A percentile compares a stretch with the other conserved stretches of the same genome.
phyloP scores from a whole-genome alignment of 1,284 basidiomycete genomes.

The Tremellales sp. region DNA sequence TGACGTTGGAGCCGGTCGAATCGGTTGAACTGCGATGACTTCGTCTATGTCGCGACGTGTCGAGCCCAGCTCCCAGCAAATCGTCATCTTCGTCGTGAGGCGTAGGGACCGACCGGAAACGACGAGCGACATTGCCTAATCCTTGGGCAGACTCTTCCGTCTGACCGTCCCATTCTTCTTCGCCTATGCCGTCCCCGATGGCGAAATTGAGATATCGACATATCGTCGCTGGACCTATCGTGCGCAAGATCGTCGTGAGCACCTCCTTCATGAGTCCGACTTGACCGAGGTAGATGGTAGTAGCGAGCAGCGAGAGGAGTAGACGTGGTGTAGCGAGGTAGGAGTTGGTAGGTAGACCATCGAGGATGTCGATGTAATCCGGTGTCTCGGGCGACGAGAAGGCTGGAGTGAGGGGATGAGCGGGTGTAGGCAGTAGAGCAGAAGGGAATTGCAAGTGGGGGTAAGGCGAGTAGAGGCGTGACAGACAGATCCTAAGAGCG shows the following conservation, averaged over 20 bases:
- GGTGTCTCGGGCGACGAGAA: slow-evolving; percentile 64
- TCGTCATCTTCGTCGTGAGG: slow-evolving; percentile 9
- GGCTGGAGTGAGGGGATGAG: slow-evolving; percentile 64
- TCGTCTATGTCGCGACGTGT: neutral
- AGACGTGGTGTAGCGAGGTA: slow-evolving; percentile 77
- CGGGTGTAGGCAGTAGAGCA: slow-evolving; percentile 61
- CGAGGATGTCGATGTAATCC: slow-evolving; percentile 50
- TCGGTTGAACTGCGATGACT: slow-evolving; percentile 12
- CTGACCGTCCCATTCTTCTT: slow-evolving; percentile 48
- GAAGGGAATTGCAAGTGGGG: slow-evolving; percentile 66
- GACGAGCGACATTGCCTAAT: slow-evolving; percentile 61
- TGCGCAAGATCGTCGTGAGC: slow-evolving; percentile 64
- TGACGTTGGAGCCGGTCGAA: slow-evolving; percentile 8
- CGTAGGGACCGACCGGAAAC: neutral
- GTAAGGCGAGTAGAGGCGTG: slow-evolving; percentile 79
- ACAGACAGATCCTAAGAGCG: slow-evolving; percentile 64
- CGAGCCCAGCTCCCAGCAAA: slow-evolving; percentile 7
- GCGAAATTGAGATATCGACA: slow-evolving; percentile 78
- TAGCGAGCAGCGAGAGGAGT: slow-evolving; percentile 79
- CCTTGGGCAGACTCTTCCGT: slow-evolving; percentile 63
- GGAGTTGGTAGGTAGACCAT: slow-evolving; percentile 48
- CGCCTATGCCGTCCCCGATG: slow-evolving; percentile 65
- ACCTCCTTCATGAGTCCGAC: slow-evolving; percentile 71
- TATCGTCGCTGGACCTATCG: slow-evolving; percentile 74
- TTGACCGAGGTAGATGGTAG: slow-evolving; percentile 79